Evolutionary conservation across 1,139 yeast genomes (phyloP).

Genomic region (Taphrina betulina): DNA sequence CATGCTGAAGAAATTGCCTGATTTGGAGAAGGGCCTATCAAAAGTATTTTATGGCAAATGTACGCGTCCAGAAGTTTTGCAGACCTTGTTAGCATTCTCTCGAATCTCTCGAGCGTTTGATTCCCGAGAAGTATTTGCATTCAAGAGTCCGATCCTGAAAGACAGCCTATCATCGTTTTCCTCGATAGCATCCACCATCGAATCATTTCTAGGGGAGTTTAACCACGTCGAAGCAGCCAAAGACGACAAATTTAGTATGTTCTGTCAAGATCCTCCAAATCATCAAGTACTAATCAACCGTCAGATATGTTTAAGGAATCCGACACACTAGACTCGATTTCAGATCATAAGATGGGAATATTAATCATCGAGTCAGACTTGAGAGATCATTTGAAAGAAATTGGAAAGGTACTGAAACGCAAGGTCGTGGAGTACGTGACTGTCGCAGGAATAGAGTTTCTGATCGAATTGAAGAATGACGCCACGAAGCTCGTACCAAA

Average conservation of each 20-base stretch:
- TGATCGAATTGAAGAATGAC: constrained; percentile 69
- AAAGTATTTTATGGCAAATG: constrained; percentile 66
- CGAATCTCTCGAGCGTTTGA: constrained; percentile 39
- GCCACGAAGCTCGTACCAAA: constrained; percentile 59
- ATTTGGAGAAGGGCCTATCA: constrained; percentile 65
- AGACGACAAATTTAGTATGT: constrained; percentile 49
- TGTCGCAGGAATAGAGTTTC: constrained; percentile 62
- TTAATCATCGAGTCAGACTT: constrained; percentile 48
- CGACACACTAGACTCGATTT: constrained; percentile 49
- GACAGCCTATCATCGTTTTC: constrained; percentile 40
- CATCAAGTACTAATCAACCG: constrained; percentile 33
- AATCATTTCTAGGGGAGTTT: constrained; percentile 54
- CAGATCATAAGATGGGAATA: constrained; percentile 40
- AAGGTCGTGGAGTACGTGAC: constrained; percentile 60
- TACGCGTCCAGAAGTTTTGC: constrained; percentile 64
- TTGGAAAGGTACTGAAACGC: constrained; percentile 54
- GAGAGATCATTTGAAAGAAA: constrained; percentile 52
- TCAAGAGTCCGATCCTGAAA: constrained; percentile 41
- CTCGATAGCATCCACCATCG: constrained; percentile 39
- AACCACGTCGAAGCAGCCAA: constrained; percentile 57
- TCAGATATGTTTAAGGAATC: constrained; percentile 36
- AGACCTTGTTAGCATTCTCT: constrained; percentile 51
- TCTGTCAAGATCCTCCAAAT: constrained; percentile 27
- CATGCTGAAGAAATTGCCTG: constrained; percentile 54
- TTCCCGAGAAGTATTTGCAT: constrained; percentile 38